These are phyloP conservation scores for Aureobasidium namibiae DNA, from an alignment of 2,329 filamentous ascomycete genomes.

Conservation along the genomic window DNA sequence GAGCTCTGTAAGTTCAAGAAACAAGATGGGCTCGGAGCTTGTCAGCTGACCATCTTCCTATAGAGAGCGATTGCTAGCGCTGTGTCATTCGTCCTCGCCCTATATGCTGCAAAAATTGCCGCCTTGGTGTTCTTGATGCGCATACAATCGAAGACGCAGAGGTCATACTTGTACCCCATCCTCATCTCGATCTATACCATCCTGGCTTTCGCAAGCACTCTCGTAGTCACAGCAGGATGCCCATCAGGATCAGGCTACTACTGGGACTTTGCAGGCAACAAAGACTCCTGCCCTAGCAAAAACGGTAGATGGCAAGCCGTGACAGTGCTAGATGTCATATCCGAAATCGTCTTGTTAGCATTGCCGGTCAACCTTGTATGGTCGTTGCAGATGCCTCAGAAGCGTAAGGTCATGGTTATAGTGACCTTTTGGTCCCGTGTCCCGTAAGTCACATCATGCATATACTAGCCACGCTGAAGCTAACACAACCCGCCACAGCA, in stretches of 20 bases:
- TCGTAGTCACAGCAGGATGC: slow-evolving; percentile 23
- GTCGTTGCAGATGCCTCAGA: slow-evolving; percentile 29
- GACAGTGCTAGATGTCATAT: slow-evolving; percentile 32
- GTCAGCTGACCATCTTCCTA: not conserved
- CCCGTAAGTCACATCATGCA: slow-evolving; percentile 21
- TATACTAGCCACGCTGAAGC: not conserved
- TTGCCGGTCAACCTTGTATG: slow-evolving; percentile 29
- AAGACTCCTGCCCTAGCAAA: slow-evolving; percentile 20
- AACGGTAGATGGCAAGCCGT: slow-evolving; percentile 30
- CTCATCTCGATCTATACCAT: slow-evolving; percentile 19
- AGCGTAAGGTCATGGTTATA: slow-evolving; percentile 28
- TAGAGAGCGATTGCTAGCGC: slow-evolving; percentile 23
- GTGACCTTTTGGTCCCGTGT: slow-evolving; percentile 31
- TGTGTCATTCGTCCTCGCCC: slow-evolving; percentile 22
- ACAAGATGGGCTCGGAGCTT: too few relatives aligned
- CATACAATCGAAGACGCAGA: slow-evolving; percentile 14
- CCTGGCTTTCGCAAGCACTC: slow-evolving; percentile 23
- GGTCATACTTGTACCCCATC: slow-evolving; percentile 16
- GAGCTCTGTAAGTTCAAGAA: slow-evolving; percentile 18
- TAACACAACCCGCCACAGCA: slow-evolving; percentile 15
- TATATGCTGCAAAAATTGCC: slow-evolving; percentile 26
- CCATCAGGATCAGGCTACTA: slow-evolving; percentile 20
- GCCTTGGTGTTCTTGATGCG: slow-evolving; percentile 26
- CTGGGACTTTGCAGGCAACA: slow-evolving; percentile 18
- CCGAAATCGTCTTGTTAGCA: slow-evolving; percentile 25